Conservation (phyloP, 2,329 filamentous ascomycete genomes). For the Ustilaginoidea virens region DNA sequence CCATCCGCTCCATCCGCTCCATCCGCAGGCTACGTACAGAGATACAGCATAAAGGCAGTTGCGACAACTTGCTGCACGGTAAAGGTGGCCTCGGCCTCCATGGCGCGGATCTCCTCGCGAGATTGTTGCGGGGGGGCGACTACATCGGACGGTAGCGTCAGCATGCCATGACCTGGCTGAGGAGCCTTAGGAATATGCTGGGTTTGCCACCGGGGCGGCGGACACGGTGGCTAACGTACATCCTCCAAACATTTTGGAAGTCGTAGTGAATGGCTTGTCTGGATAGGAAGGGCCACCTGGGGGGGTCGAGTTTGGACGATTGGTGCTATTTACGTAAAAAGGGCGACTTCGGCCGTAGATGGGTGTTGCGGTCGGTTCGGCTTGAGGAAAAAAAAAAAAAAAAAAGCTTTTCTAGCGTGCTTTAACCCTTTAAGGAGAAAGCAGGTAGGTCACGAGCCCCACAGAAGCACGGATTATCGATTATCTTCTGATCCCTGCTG, state of each 20-base stretch:
- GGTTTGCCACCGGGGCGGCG: too few species aligned
- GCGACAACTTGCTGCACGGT: slow-evolving; percentile 53
- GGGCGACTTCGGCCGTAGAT: slow-evolving; percentile 9
- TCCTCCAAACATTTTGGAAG: slow-evolving; percentile 15
- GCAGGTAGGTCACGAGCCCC: too few species aligned
- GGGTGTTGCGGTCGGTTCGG: not conserved
- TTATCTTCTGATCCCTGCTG: too few species aligned
- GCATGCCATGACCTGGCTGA: slow-evolving; percentile 6
- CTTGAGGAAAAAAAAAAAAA: not conserved
- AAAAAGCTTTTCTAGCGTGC: too few species aligned
- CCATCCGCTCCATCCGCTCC: too few species aligned
- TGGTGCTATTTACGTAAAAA: slow-evolving; percentile 9
- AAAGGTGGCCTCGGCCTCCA: slow-evolving; percentile 51
- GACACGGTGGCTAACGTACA: slow-evolving; percentile 21
- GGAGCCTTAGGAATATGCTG: not conserved
- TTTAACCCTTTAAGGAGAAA: too few species aligned
- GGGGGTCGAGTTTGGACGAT: too few species aligned
- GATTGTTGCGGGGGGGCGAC: slow-evolving; percentile 55
- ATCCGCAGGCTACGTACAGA: slow-evolving; percentile 42
- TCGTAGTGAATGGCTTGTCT: not conserved
- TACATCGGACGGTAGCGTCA: slow-evolving; percentile 16
- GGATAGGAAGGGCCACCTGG: too few species aligned
- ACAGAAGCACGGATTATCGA: too few species aligned
- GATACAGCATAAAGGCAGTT: slow-evolving; percentile 53
- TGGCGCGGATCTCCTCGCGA: slow-evolving; percentile 51